A percentile compares a stretch with the other conserved stretches of the same genome.
These are phyloP conservation scores for Phoenix roebelenii DNA, from an alignment of 176 grass and related monocot genomes.

Conservation along the genomic window DNA sequence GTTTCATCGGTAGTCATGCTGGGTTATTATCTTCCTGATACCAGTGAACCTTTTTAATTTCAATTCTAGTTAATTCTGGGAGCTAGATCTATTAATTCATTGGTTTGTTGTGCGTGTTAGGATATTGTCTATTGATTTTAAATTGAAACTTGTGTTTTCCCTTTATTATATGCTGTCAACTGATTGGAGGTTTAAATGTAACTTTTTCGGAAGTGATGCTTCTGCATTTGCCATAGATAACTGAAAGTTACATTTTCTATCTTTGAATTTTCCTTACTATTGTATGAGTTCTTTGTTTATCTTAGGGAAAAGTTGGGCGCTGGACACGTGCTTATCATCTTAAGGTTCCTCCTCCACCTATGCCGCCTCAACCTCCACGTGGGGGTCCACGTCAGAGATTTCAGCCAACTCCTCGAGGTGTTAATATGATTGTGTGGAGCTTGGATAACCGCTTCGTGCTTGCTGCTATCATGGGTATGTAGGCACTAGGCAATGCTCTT, in stretches of 20 bases:
- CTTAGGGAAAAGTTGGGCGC: conserved; percentile 82
- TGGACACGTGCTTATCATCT: conserved; percentile 99
- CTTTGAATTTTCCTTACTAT: conserved; percentile 6
- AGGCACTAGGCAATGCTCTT: neutral
- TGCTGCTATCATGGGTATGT: conserved; percentile 95
- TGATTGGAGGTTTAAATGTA: too few species aligned
- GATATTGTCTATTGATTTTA: too few species aligned
- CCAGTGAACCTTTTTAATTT: too few species aligned
- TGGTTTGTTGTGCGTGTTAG: too few species aligned
- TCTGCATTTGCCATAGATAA: too few species aligned
- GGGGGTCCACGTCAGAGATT: conserved; percentile 93
- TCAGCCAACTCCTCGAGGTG: conserved; percentile 92
- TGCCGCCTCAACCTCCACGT: conserved; percentile 75
- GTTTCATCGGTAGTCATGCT: too few species aligned
- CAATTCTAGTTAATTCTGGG: too few species aligned
- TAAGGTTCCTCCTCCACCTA: conserved; percentile 91
- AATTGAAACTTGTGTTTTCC: too few species aligned
- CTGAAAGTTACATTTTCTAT: conserved; percentile 1
- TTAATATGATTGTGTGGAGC: conserved; percentile 99
- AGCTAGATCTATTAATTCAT: too few species aligned
- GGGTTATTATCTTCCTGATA: too few species aligned
- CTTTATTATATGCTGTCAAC: too few species aligned
- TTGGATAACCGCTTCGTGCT: conserved; percentile 98
- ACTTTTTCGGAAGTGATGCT: too few species aligned
- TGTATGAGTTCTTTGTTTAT: conserved; percentile 15